Conservation (phyloP, 2,329 filamentous ascomycete species). For the Curvularia verruculosa region DNA sequence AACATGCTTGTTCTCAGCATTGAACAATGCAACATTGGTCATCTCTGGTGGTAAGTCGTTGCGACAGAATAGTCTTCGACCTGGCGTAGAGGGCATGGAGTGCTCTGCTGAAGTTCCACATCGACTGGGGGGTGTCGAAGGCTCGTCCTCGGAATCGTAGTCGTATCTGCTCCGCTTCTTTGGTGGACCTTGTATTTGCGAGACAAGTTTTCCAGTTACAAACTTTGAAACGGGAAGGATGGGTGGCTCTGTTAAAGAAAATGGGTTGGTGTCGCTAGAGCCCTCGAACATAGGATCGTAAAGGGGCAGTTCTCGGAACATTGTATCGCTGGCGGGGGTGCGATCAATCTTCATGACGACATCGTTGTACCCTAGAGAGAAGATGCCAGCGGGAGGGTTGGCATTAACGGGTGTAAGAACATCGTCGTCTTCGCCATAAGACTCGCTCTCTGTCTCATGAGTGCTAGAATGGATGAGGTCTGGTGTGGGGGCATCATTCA, state of each 20-base stretch:
- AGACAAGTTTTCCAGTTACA: conserved; percentile 77
- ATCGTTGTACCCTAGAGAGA: conserved; percentile 80
- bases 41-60: conserved; percentile 69
- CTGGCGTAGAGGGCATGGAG: conserved; percentile 50
- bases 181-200: conserved; percentile 69
- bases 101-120: conserved; percentile 52
- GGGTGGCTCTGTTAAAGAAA: conserved; percentile 53
- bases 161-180: conserved; percentile 82
- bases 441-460: conserved; percentile 49
- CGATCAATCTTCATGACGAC: conserved; percentile 78
- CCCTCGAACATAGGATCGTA: conserved; percentile 61
- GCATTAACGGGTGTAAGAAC: conserved; percentile 51
- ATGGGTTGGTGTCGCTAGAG: conserved; percentile 39
- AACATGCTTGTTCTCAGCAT: conserved; percentile 85
- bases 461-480: conserved; percentile 47
- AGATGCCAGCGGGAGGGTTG: conserved; percentile 75
- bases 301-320: conserved; percentile 80
- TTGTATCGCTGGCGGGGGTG: conserved; percentile 75
- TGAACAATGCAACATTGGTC: conserved; percentile 83
- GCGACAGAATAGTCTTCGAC: conserved; percentile 47
- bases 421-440: conserved; percentile 49
- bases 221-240: conserved; percentile 86
- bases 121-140: conserved; percentile 42
- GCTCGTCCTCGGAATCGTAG: conserved; percentile 74
- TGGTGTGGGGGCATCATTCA: conserved; percentile 49